These are phyloP conservation scores for Erucastrum elatum DNA, from an alignment of 345 rosid genomes.

Conservation along the genomic window DNA sequence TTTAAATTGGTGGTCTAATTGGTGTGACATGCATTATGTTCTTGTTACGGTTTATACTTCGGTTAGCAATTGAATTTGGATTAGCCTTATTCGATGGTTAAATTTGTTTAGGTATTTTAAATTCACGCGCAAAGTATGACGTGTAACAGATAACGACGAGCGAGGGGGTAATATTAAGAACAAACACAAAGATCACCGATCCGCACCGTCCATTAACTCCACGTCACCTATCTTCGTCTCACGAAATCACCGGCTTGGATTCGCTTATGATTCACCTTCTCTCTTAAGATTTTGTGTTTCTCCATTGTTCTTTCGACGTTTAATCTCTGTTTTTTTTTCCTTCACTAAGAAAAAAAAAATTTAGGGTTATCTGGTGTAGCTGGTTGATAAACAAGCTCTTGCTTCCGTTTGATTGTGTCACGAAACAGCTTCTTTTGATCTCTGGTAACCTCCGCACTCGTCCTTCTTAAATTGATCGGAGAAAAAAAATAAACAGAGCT, in stretches of 20 bases:
- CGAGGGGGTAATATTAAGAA: not conserved
- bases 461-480: not conserved
- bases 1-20: not conserved
- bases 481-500: not conserved
- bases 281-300: not conserved
- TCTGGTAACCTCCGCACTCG: not conserved
- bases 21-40: not conserved
- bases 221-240: not conserved
- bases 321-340: too few species aligned
- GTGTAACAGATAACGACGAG: not conserved
- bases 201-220: not conserved
- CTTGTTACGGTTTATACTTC: not conserved
- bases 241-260: not conserved
- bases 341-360: too few species aligned
- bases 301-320: not conserved
- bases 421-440: not conserved
- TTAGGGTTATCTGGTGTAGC: not conserved
- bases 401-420: not conserved
- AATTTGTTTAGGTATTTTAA: too few species aligned
- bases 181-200: not conserved
- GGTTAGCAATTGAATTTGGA: not conserved
- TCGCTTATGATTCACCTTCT: not conserved
- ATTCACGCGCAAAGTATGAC: not conserved
- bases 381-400: not conserved
- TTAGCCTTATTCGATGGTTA: too few species aligned